Conservation (phyloP, 2,329 filamentous ascomycete species). For the Chaetomium strumarium region DNA sequence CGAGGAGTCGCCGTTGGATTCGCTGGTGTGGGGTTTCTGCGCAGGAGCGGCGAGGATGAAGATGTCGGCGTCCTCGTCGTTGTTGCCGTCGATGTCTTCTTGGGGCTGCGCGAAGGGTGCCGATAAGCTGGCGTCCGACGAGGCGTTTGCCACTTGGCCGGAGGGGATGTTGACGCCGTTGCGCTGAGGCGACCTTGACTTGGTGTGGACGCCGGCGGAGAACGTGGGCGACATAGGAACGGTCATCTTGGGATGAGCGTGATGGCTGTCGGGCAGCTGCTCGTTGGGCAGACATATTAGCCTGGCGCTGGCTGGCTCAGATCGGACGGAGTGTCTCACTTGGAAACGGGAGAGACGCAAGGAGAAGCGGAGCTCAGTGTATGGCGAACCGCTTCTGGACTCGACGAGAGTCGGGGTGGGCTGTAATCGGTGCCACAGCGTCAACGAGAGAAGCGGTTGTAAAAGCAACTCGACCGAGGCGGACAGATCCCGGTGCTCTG, state of each 20-base stretch:
- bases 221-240: not conserved
- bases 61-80: not conserved
- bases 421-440: no score
- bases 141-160: slow-evolving; percentile 15
- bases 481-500: no score
- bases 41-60: not conserved
- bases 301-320: not conserved
- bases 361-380: not conserved
- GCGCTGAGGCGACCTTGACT: slow-evolving; percentile 21
- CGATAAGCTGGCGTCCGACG: slow-evolving; percentile 4
- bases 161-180: slow-evolving; percentile 23
- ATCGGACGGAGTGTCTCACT: not conserved
- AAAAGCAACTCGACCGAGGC: no score
- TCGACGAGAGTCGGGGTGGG: not conserved
- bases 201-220: slow-evolving; percentile 11
- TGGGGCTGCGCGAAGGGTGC: not conserved
- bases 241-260: not conserved
- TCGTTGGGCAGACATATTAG: not conserved
- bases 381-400: not conserved
- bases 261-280: not conserved
- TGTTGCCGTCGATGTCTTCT: not conserved
- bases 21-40: slow-evolving; percentile 2
- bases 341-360: not conserved
- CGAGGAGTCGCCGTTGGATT: slow-evolving; percentile 11
- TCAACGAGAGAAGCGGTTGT: no score